Base-by-base conservation (phyloP, 768 basidiomycete species). In the Leccinum longicurvipes region DNA sequence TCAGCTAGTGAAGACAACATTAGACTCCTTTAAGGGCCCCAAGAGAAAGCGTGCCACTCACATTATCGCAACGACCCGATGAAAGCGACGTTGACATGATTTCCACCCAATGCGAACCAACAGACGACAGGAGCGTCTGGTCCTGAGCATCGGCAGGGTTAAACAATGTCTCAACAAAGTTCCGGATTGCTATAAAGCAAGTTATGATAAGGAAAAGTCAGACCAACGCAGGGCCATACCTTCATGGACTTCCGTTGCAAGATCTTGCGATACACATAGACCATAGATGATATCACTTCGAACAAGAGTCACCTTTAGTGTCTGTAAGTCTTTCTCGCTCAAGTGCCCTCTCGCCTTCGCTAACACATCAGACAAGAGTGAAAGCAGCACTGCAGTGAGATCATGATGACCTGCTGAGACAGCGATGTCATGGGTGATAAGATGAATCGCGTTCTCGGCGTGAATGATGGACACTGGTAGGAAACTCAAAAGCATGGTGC, bases 21-120 rank as follows among this genome's bases (percentile, higher is more conserved):
- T 39, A 60, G 21, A 47, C 53, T 14, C 39, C 3, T 32, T 52
- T 39, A 44, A 2, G 3, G 8, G 7, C 8, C 8, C 19, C 9
- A 34, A 9, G 17, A 47, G 32, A 21, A 42, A 27, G 25, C 25
- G 32, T 3, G 1, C 39, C 54, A 50, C 67, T 58, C 47, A 60
- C 60, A 10, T 46, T 36, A 48, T 61, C 59, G 11, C 54, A 50
- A 17, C 25, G 53, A 28, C 53, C 47, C 3, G 50, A 57, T 58
- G 51, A 54, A 46, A 66, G 34, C 19, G 45, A 64, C 27, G 31
- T 9, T 56, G 32, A 63, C 52, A 68, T 8, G 8, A 32, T 42
- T 44, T 60, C 53, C 9, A 56, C 47, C 85, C 85, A 87, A 60
- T 78, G 67, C 3, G 60, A 59, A 46, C 75, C 73, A 19, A 81